phyloP scores from a whole-genome alignment of 257 asterid genomes.

The Scutellaria barbata region DNA sequence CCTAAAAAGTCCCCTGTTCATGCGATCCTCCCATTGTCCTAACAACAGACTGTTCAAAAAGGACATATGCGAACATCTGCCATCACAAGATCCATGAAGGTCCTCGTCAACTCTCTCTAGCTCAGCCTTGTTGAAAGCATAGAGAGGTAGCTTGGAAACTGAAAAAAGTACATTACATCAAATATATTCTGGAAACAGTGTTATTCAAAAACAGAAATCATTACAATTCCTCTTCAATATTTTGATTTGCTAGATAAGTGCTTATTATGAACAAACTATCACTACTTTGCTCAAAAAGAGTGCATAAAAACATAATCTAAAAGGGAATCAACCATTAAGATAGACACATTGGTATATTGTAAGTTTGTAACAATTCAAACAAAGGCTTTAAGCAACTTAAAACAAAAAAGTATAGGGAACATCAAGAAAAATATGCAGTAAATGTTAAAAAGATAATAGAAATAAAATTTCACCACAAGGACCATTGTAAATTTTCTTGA shows the following conservation, averaged over 20 bases:
- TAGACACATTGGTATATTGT: not conserved
- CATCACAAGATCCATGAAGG: slow-evolving; percentile 37
- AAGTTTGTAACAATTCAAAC: slow-evolving; percentile 19
- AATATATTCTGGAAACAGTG: not conserved
- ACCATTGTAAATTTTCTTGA: not conserved
- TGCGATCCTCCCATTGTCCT: slow-evolving; percentile 78
- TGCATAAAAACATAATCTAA: not conserved
- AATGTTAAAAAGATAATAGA: not conserved
- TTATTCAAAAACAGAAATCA: not conserved
- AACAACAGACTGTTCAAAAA: slow-evolving; percentile 54
- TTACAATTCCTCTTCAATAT: not conserved
- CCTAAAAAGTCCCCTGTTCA: slow-evolving; percentile 63
- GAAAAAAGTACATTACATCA: slow-evolving; percentile 31
- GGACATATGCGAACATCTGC: slow-evolving; percentile 40
- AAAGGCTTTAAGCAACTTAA: not conserved
- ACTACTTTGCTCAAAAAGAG: slow-evolving; percentile 2
- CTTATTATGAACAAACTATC: not conserved
- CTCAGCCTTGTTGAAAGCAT: slow-evolving; percentile 52
- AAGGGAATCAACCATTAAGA: too few relatives aligned
- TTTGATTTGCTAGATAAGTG: not conserved
- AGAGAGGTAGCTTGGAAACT: slow-evolving; percentile 68
- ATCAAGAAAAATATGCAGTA: not conserved
- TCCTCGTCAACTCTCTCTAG: slow-evolving; percentile 35
- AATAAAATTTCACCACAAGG: not conserved
- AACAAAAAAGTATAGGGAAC: not conserved